Percentiles rank a stretch among this genome's conserved stretches.
phyloP scores from a whole-genome alignment of 495 filamentous ascomycete genomes.

The Penicillium longicatenatum region DNA sequence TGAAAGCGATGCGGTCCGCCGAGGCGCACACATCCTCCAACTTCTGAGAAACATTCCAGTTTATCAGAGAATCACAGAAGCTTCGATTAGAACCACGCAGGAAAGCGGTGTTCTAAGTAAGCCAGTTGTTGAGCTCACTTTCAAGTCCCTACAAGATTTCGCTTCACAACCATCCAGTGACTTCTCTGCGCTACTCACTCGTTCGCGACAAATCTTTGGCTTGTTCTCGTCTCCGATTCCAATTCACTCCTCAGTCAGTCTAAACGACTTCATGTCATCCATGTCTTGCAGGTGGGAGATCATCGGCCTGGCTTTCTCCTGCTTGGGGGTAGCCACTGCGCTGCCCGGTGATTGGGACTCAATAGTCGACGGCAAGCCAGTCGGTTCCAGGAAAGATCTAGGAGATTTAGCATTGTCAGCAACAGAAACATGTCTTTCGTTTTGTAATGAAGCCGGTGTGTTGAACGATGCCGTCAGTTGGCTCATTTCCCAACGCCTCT shows the following conservation, averaged over 20 bases:
- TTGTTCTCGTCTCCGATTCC: not conserved
- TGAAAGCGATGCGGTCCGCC: not conserved
- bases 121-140: not conserved
- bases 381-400: constrained; percentile 2
- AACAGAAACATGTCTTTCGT: constrained; percentile 8
- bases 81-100: not conserved
- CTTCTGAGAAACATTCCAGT: not conserved
- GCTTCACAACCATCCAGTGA: not conserved
- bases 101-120: not conserved
- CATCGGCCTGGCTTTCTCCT: constrained; percentile 7
- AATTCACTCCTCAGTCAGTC: not conserved
- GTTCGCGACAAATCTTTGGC: constrained; percentile 5
- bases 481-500: not conserved
- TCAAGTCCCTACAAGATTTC: not conserved
- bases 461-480: constrained; percentile 15
- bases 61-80: not conserved
- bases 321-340: not conserved
- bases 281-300: constrained; percentile 11
- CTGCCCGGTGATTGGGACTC: constrained; percentile 8
- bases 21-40: not conserved
- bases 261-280: constrained; percentile 2
- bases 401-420: constrained; percentile 3
- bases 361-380: constrained; percentile 1
- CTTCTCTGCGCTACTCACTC: not conserved
- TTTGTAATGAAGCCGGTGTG: constrained; percentile 12